Base-by-base conservation (phyloP, 495 filamentous ascomycete genomes). In the Usnea hakonensis region DNA sequence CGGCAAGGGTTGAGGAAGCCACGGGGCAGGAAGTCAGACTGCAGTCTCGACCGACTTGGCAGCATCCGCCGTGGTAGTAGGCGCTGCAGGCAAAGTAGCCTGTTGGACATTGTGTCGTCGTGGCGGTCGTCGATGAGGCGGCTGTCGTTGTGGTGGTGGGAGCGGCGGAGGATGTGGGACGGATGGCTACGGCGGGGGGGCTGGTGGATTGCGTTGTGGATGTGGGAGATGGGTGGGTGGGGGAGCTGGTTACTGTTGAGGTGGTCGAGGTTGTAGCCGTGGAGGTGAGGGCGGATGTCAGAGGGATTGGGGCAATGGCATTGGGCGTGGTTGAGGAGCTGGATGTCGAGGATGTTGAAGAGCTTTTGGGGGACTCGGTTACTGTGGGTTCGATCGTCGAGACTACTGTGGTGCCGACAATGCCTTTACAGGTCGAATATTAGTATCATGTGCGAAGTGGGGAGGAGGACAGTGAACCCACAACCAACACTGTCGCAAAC, bases 41-140 rank as follows among this genome's bases (percentile, higher is more conserved):
- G 73, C 93, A 97, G 73, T 95, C 78, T 35, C 91, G 83, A 2
- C 90, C 91, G 8, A 89, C 89, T 30, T 85, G 87, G 73, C 90
- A 94, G 74, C 90, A 94, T 5, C 89, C 89, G 52, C 85, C 85
- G 4, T 83, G 79, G 61, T 88, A 84, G 56, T 81, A 79, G 1
- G 82, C 82, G 53, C 78, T 81, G 70, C 88, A 87, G 57, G 84
- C 81, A 74, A 94, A 94, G 77, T 89, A 90, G 2, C 89, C 85
- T 1, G 84, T 82, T 17, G 91, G 88, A 66, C 87, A 89, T 59
- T 78, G 73, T 28, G 79, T 71, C 58, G 70, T 74, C n/a, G 73
- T 75, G 32, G 67, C 58, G 6, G 65, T 68, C 35, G 60, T 61
- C 64, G 77, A 44, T 10, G 70, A 67, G 9, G 63, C 70, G 14